Evolutionary conservation across 768 basidiomycete genomes (phyloP).

Genomic region (Agrocybe praecox): DNA sequence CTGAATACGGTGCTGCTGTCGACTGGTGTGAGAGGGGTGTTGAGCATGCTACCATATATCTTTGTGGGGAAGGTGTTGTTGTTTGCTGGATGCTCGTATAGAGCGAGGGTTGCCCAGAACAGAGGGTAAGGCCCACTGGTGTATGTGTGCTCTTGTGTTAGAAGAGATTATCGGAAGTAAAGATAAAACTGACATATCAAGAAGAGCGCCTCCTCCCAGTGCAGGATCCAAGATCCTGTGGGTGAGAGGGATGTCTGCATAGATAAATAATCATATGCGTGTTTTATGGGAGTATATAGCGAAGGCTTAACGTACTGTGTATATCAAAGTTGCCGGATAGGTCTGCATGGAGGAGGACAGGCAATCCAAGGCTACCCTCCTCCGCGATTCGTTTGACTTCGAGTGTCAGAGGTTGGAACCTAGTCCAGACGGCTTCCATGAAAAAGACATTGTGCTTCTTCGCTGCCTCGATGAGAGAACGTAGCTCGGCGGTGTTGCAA

Average conservation of each 20-base stretch:
- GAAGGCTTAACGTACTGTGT: conserved; percentile 48
- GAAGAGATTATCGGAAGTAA: neutral
- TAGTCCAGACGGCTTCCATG: conserved; percentile 93
- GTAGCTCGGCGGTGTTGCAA: conserved; percentile 72
- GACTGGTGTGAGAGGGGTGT: conserved; percentile 76
- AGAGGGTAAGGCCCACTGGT: conserved; percentile 86
- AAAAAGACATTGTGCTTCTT: conserved; percentile 82
- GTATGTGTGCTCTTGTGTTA: conserved; percentile 3
- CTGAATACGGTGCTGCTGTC: conserved; percentile 78
- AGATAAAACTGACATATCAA: conserved; percentile 68
- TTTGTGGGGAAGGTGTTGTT: conserved; percentile 54
- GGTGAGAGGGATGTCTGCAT: conserved; percentile 61
- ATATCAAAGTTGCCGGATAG: conserved; percentile 71
- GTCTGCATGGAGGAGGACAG: conserved; percentile 73
- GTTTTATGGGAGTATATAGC: no score
- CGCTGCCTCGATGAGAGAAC: conserved; percentile 72
- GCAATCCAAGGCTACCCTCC: conserved; percentile 64
- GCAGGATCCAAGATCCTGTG: conserved; percentile 79
- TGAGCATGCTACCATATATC: conserved; percentile 73
- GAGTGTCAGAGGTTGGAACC: conserved; percentile 70
- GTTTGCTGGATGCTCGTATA: conserved; percentile 84
- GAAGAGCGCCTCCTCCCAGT: conserved; percentile 81
- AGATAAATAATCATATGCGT: neutral
- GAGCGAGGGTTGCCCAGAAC: conserved; percentile 77
- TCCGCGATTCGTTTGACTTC: conserved; percentile 69